phyloP scores from a whole-genome alignment of 768 basidiomycete species.

The Tulasnella sp. region DNA sequence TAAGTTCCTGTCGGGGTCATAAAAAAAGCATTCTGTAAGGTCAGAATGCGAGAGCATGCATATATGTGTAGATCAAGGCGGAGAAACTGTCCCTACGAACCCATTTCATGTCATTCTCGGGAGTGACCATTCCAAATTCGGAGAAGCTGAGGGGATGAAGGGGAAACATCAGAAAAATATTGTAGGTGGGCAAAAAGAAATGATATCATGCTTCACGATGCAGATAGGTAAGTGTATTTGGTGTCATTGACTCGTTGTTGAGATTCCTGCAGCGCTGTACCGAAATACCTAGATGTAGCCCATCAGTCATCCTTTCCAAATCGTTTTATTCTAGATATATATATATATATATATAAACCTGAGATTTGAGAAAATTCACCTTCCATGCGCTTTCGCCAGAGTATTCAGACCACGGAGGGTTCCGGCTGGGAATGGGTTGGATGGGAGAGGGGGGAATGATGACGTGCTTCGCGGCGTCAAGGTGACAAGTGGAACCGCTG shows the following conservation, averaged over 20 bases:
- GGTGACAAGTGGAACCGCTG: too few relatives aligned
- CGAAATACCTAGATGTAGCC: too few relatives aligned
- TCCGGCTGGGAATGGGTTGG: too few relatives aligned
- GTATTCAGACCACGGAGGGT: too few relatives aligned
- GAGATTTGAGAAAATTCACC: too few relatives aligned
- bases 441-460: too few relatives aligned
- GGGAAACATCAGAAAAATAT: neutral
- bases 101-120: constrained; percentile 3
- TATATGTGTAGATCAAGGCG: neutral
- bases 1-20: neutral
- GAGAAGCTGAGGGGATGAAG: neutral
- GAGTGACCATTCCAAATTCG: constrained; percentile 2
- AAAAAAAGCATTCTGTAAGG: neutral
- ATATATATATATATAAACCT: too few relatives aligned
- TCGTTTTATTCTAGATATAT: too few relatives aligned
- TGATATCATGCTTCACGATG: neutral
- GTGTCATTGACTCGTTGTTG: neutral
- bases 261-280: neutral
- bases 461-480: too few relatives aligned
- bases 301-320: too few relatives aligned
- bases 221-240: neutral
- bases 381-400: too few relatives aligned
- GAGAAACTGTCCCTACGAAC: neutral
- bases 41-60: neutral
- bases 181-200: neutral